Base-by-base conservation (phyloP, 1,139 yeast species). In the Candida sp. region DNA sequence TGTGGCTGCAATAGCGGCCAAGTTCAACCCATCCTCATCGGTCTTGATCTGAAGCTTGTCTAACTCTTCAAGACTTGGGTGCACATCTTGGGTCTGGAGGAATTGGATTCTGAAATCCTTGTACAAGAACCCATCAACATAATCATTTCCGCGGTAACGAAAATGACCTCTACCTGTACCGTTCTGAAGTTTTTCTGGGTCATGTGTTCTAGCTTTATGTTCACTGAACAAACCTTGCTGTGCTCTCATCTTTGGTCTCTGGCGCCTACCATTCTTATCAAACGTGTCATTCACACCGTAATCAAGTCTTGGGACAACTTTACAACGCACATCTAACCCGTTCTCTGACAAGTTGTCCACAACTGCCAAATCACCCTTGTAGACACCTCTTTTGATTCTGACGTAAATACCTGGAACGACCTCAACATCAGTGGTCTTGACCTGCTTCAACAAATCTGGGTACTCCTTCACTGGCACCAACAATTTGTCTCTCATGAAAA, bases 401-500 rank as follows among this genome's bases (percentile, higher is more conserved):
- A 94, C 96, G 66, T 93, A 94, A 32, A 93, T 85, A 22, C 99
- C 99, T 5, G 97, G 98, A 37, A 86, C 87, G 37, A 94, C 75
- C 62, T 91, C 94, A 32, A 91, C 89, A 63, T 92, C 98, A 47
- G 91, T 84, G 0, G 96, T 84, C 69, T 90, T 92, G 52, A 88
- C 90, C 58, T 96, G 98, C 63, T 96, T 89, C 67, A 94, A 80
- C 63, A 96, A 78, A 67, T 93, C 96, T 4, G 98, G 97, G 67
- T 93, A 90, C 70, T 94, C 99, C 65, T 91, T 91, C 52, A 94
- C 96, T 3, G 99, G 98, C 42, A 94, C 98, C 57, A 94, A 78
- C 44, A 93, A 80, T 71, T 92, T 90, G 54, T 77, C 78, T 57
- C 84, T 78, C 51, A 86, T 77, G 61, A 85, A 89, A 37, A 94